Evolutionary conservation across 2,329 filamentous ascomycete genomes (phyloP), one percentile per base, ranked within the genome.

Genomic region (Neocucurbitaria cava): DNA sequence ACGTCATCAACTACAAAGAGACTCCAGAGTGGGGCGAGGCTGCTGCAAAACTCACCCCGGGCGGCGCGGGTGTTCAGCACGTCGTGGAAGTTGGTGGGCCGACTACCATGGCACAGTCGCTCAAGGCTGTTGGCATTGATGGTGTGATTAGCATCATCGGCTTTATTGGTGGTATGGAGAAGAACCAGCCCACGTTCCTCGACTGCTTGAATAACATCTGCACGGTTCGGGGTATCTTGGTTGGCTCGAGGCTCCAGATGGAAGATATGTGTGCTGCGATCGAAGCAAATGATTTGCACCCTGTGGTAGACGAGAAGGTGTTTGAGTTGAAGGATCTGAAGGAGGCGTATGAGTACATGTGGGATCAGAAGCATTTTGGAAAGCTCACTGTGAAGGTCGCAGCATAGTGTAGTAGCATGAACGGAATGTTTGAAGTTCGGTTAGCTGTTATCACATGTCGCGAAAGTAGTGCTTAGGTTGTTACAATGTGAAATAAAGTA

Each of bases 21-120:
- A 79, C 80, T 35, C 54, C 73, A 0, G 78, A 81, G 61, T 87
- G 85, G 84, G 84, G 84, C 35, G 77, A 82, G 67, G 77, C 77
- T 5, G 84, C 82, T 0, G 79, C 80, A 58, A 76, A 73, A 45
- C 69, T 85, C 5, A 85, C 83, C 0, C 78, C 83, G 0, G 71
- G 76, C 0, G 81, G 81, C 15, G 65, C 63, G 1, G 88, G 88
- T 11, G 83, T 88, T 7, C 82, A 89, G 62, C 79, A 87, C 56
- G 76, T 90, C 35, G 66, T 89, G 35, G 88, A 91, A 63, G 83
- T 89, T n/a, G 88, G 85, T 11, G 88, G 88, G 0, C 78, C 84
- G 0, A 80, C 78, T n/a, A 89, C 87, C 0, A 79, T 90, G 59
- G 64, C 76, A 1, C 75, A 78, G 60, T 76, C 73, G 2, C 73